Base-by-base conservation (phyloP, 352 stramenopile genomes). In the Phytophthora citrophthora region DNA sequence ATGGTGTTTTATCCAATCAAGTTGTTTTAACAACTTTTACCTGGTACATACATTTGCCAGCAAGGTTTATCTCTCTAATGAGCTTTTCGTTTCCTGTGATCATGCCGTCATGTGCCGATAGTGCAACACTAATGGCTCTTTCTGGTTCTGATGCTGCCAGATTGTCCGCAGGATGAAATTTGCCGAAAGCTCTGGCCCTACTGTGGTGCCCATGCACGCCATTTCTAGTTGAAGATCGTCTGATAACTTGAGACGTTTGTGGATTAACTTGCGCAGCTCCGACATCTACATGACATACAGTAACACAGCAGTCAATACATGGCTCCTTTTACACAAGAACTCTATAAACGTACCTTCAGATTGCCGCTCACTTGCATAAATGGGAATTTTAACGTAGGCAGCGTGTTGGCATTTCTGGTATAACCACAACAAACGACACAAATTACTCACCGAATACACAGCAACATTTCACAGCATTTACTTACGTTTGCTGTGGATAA, bases 81-180 rank as follows among this genome's bases (percentile, higher is more conserved):
- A 29, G 29, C n/a, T 44, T 20, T 46, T 52, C 27, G 9, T 2
- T 34, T 34, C 9, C 9, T 34, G 29, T 10, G 15, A 47, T 72
- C 52, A 76, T 50, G 47, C 53, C 16, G 63, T 58, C 29, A 61
- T 27, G 40, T 61, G 57, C 15, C 77, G 74, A 64, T 89, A 91
- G 47, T 86, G 70, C 36, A 91, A 59, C 31, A 86, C 66, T 18
- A 91, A 74, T 26, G 59, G 72, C 24, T 71, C 64, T 10, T 67
- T 63, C 45, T 83, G 64, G 46, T 79, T 74, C 53, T 86, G 74
- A 46, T 72, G 71, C 36, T 88, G 71, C 83, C 83, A 89, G 34
- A 90, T 87, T 38, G 81, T 90, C 26, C 79, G 78, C 36, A 81
- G 64, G 40, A 90, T 87, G 59, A 91, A 90, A 29, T 79, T 61